A percentile compares a stretch with the other conserved stretches of the same genome.
phyloP scores from a whole-genome alignment of 2,329 filamentous ascomycete species.

The Aspergillus glaucus region DNA sequence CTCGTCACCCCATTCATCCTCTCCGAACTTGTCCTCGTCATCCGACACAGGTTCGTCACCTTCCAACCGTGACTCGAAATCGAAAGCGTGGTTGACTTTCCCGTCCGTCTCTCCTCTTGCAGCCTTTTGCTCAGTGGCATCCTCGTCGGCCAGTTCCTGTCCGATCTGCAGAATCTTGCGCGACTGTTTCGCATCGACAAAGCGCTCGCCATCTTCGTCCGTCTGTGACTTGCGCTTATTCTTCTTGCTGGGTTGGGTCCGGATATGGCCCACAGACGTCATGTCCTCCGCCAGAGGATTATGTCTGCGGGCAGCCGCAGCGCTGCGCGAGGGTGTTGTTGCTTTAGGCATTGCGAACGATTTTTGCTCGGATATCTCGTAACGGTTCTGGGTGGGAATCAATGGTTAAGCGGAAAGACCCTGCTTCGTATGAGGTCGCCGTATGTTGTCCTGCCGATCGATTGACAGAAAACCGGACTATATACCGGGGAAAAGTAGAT shows the following conservation, averaged over 20 bases:
- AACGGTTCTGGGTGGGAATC: background rate
- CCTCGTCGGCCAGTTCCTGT: slow-evolving; percentile 80
- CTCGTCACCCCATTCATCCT: slow-evolving; percentile 70
- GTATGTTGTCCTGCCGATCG: no score
- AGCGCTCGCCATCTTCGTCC: slow-evolving; percentile 58
- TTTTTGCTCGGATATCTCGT: background rate
- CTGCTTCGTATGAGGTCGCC: background rate
- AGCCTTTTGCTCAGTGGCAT: slow-evolving; percentile 47
- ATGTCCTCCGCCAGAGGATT: slow-evolving; percentile 90
- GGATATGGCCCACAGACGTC: slow-evolving; percentile 60
- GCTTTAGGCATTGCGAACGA: slow-evolving; percentile 68
- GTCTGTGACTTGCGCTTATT: slow-evolving; percentile 55
- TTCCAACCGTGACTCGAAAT: slow-evolving; percentile 70
- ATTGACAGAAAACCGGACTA: no score
- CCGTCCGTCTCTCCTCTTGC: slow-evolving; percentile 34
- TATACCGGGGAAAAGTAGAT: background rate
- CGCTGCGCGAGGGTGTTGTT: slow-evolving; percentile 51
- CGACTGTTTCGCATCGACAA: slow-evolving; percentile 82
- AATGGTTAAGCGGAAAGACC: background rate
- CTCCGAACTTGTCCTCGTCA: slow-evolving; percentile 46
- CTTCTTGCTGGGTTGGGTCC: slow-evolving; percentile 67
- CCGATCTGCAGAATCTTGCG: slow-evolving; percentile 84
- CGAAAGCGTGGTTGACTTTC: slow-evolving; percentile 60
- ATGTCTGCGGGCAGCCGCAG: slow-evolving; percentile 62
- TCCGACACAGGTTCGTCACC: slow-evolving; percentile 46